phyloP scores from a whole-genome alignment of 495 filamentous ascomycete species.

The Aspergillus ostianus region DNA sequence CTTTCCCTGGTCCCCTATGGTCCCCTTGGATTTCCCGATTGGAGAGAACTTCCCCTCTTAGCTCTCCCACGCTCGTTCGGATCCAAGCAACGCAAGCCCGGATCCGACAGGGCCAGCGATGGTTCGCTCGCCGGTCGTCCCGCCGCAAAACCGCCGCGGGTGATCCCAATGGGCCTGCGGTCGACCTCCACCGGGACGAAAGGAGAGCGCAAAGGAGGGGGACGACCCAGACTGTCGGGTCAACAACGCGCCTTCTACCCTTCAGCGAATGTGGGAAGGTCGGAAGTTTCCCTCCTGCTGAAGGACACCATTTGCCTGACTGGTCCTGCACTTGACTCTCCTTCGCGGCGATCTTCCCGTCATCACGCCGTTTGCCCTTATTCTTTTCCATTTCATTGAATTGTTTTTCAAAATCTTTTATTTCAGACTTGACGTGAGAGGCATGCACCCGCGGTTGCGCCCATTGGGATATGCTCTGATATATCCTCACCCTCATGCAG shows the following conservation, averaged over 20 bases:
- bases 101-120: background rate
- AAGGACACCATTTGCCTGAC: constrained; percentile 3
- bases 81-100: constrained; percentile 7
- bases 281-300: background rate
- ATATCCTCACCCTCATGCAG: constrained; percentile 30
- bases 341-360: constrained; percentile 8
- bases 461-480: constrained; percentile 22
- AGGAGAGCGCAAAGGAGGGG: constrained; percentile 19
- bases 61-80: constrained; percentile 2
- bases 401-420: background rate
- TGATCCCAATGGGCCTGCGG: constrained; percentile 13
- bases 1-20: background rate
- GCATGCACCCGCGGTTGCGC: background rate
- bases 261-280: constrained; percentile 9
- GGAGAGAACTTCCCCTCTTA: background rate
- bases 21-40: background rate
- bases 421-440: background rate
- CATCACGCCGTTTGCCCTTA: background rate
- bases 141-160: constrained; percentile 1
- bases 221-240: constrained; percentile 37
- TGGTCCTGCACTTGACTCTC: background rate
- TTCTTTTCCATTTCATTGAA: background rate
- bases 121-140: background rate
- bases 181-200: constrained; percentile 18
- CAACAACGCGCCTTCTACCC: constrained; percentile 19